Evolutionary conservation across 1,139 yeast species (phyloP), one percentile per base, ranked within the genome.

Genomic region (Lodderomyces metapsilosis): DNA sequence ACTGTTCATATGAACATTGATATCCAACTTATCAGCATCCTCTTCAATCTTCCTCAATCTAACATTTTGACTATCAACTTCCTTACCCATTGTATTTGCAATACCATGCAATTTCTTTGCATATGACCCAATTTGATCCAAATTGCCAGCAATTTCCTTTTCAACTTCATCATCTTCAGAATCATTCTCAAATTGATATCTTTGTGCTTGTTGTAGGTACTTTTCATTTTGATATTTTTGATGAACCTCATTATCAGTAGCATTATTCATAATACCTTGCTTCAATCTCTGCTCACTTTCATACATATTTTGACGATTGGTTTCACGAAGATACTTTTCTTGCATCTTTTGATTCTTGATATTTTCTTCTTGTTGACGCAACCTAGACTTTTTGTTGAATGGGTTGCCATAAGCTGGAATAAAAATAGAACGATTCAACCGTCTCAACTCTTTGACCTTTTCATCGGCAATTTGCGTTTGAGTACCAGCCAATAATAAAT

Each of bases 331-430:
- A 52, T 71, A 70, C 55, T 79, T 78, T 50, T 84, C 91, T 53
- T 76, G 78, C 25, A 78, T 72, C 52, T 86, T 78, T 39, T 84
- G 80, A n/a, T 74, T 66, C 53, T 84, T 80, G 49, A 89, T 73
- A 44, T 72, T 73, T 43, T 79, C 86, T 61, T 91, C 98, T 52
- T 81, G 82, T 51, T 84, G 88, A 51, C 84, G 81, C 50, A 82
- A 71, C 51, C 94, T 74, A 31, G 88, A 75, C 54, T 87, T 87
- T 39, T 86, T 83, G 53, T 88, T 89, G 69, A 92, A 91, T 25
- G 98, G 98, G 58, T 91, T 91, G 8, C 71, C 70, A 23, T 85
- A 79, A 45, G 88, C 89, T 10, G 95, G 91, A 17, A 89, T 82
- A 59, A 91, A 82, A 49, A 92, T 79, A 42, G 89, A 81, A 45